These are phyloP conservation scores for Ophiorrhiza pumila DNA, from an alignment of 257 asterid species.

Conservation along the genomic window DNA sequence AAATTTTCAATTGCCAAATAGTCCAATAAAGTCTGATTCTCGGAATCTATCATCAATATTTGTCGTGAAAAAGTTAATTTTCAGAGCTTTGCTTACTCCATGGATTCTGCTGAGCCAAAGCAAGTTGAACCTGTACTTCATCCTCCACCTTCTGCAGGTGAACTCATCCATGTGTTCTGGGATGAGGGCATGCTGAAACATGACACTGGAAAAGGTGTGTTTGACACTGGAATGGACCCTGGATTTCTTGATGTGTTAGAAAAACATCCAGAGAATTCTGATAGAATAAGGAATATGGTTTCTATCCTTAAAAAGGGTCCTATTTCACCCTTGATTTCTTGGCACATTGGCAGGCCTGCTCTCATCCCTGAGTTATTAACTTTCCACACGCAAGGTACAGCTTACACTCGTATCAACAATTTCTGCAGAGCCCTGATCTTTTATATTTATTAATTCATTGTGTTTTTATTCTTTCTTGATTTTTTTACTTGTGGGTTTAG, in stretches of 20 bases:
- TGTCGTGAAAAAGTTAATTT: too few relatives aligned
- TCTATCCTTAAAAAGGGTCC: slow-evolving; percentile 85
- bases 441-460: neutral
- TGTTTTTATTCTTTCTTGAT: neutral
- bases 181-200: slow-evolving; percentile 80
- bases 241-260: slow-evolving; percentile 91
- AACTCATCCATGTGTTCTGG: slow-evolving; percentile 67
- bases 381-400: slow-evolving; percentile 71
- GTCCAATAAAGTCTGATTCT: too few relatives aligned
- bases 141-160: neutral
- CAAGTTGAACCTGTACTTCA: neutral
- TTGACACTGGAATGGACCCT: slow-evolving; percentile 77
- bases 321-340: slow-evolving; percentile 61
- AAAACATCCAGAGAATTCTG: slow-evolving; percentile 87
- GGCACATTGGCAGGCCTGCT: slow-evolving; percentile 75
- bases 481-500: neutral
- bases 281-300: slow-evolving; percentile 74
- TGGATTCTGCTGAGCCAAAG: neutral
- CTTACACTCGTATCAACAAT: neutral
- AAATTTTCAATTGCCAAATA: too few relatives aligned
- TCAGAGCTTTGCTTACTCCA: neutral
- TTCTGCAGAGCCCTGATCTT: neutral
- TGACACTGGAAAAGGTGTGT: slow-evolving; percentile 73
- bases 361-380: slow-evolving; percentile 50
- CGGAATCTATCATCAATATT: too few relatives aligned